Base-by-base conservation (phyloP, 2,329 filamentous ascomycete species). In the Xylaria sp. region DNA sequence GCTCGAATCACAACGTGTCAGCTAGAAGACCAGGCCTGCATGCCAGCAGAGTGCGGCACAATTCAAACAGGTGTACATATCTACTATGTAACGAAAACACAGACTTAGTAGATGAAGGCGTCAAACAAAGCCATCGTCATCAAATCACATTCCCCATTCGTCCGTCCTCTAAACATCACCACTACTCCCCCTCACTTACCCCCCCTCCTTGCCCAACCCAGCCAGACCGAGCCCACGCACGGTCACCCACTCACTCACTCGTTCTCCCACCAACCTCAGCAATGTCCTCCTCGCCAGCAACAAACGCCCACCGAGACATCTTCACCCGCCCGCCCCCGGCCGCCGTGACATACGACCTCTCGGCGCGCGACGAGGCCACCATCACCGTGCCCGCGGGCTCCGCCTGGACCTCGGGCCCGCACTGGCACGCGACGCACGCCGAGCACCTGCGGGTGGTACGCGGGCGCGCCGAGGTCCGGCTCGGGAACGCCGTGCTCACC, bases 311-410 rank as follows among this genome's bases (percentile, higher is more conserved):
- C n/a, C n/a, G n/a, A n/a, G n/a, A n/a, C n/a, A 51, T 48, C 2
- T 65, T 65, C 54, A 54, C 53, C 19, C 52, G 62, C 17, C 54
- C 83, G 29, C 81, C 82, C 1, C 88, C 88, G 0, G 87, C 87
- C 20, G 82, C 83, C 51, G 90, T 77, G 1, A 86, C 87, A 50
- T 90, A 66, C 46, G 61, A 79, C 59, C 71, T 80, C 18, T 72
- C 75, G 1, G 50, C 55, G 4, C 59, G 63, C 1, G 65, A 66
- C 34, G 65, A 71, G 26, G 74, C 76, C 9, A 75, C 71, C 5
- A 77, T 80, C 47, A 73, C 71, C 1, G 69, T 81, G 0, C 78
- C 77, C 0, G 48, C 57, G 0, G 56, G 63, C 7, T 81, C 78
- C 1, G 67, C 66, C 2, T 82, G 79, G 78, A 73, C 75, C 7